Percentiles rank a stretch among this genome's conserved stretches.
Conservation (phyloP, 805 yeast genomes). For the Wickerhamiella occidentalis region DNA sequence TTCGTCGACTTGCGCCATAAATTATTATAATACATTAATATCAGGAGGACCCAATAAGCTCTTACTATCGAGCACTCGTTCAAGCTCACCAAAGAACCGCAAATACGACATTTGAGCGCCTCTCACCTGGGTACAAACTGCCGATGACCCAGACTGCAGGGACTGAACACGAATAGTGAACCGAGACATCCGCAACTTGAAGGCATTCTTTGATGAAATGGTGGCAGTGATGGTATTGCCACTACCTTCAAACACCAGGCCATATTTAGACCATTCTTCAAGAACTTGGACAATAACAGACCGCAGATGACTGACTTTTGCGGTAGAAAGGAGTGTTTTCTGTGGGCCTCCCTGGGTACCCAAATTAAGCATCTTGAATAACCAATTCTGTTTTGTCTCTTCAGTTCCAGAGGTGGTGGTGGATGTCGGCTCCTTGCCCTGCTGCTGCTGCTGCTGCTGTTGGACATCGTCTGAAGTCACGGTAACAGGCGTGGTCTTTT, state of each 20-base stretch:
- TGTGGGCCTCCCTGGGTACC: conserved; percentile 12
- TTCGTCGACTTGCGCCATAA: background rate
- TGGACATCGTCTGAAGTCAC: conserved; percentile 5
- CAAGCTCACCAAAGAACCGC: conserved; percentile 25
- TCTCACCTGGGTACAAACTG: conserved; percentile 21
- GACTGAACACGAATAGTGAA: conserved; percentile 22
- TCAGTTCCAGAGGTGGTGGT: background rate
- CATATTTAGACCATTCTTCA: conserved; percentile 30
- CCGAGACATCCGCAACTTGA: conserved; percentile 26
- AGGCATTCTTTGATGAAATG: conserved; percentile 27
- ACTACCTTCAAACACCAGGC: conserved; percentile 26
- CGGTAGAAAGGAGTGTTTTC: conserved; percentile 23
- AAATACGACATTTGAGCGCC: conserved; percentile 25
- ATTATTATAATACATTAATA: conserved; percentile 1
- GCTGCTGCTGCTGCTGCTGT: background rate
- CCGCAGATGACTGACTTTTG: conserved; percentile 23
- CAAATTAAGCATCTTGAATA: conserved; percentile 26
- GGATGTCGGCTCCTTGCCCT: background rate
- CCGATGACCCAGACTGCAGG: conserved; percentile 18
- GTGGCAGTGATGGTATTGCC: conserved; percentile 24
- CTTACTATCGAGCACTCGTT: conserved; percentile 20
- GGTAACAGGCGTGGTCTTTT: background rate
- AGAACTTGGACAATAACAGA: conserved; percentile 25
- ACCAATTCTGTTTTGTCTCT: conserved; percentile 29
- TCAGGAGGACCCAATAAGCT: conserved; percentile 10